Evolutionary conservation across 495 filamentous ascomycete species (phyloP), one percentile per base, ranked within the genome.

Genomic region (Tuber microsphaerosporum): DNA sequence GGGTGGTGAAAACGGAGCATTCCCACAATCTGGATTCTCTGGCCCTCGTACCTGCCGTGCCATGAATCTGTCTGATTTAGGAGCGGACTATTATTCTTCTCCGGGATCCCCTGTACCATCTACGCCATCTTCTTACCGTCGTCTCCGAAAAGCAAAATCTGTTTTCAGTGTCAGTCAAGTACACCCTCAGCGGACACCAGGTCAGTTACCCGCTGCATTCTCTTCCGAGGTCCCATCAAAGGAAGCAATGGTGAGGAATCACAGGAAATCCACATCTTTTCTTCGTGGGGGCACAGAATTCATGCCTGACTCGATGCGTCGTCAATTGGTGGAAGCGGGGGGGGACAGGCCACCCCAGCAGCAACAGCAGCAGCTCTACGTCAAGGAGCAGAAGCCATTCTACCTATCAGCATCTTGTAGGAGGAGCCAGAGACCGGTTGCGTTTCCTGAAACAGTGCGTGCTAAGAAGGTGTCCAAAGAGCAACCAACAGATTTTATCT

Each of bases 91-190:
- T 73, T 89, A 86, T 75, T 85, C 84, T 9, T 85, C 89, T 8
- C 88, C 91, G 80, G 88, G 90, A 34, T 65, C 56, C 69, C 87
- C 88, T n/a, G 85, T 89, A 71, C 86, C 87, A 8, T 91, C 90
- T 16, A 85, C 86, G 22, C 90, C 91, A 31, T 94, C 92, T 3
- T 94, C 92, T 1, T 93, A 90, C 77, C 88, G 90, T n/a, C 90
- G 87, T 71, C 85, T 94, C 71, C 90, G 90, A 71, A 92, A 90
- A 80, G 88, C 93, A 20, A 90, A 87, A 80, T 94, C 92, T 0
- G 89, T 93, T 89, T 90, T 92, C 78, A 86, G 85, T 43, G 77
- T 82, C 70, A 75, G 74, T n/a, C 76, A 79, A 61, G 72, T 69
- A 61, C 70, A 72, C 56, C 45, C 81, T 51, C 76, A 76, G 20